phyloP scores from a whole-genome alignment of 805 yeast species.

The Osmozyma mogii region DNA sequence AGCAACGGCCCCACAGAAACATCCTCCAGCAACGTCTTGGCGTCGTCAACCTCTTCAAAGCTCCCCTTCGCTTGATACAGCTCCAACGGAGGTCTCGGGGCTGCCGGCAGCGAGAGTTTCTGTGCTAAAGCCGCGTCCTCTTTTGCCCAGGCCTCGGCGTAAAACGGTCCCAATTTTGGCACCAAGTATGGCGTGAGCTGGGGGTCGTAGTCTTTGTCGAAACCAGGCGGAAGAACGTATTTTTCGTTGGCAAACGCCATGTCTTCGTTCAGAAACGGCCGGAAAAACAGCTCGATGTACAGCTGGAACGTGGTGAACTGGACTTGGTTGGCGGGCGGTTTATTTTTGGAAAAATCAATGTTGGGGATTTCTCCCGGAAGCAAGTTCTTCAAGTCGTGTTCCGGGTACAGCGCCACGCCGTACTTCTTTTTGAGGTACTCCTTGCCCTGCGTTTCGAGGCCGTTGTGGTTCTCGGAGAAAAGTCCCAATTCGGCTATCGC shows the following conservation, averaged over 20 bases:
- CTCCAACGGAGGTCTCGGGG: conserved; percentile 34
- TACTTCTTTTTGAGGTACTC: conserved; percentile 69
- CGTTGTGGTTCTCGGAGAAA: conserved; percentile 52
- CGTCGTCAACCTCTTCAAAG: conserved; percentile 50
- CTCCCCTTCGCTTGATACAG: conserved; percentile 52
- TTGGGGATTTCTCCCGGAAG: conserved; percentile 88
- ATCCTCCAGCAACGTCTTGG: conserved; percentile 58
- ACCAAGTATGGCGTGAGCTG: conserved; percentile 63
- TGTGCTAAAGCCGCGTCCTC: conserved; percentile 52
- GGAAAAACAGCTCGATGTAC: conserved; percentile 77
- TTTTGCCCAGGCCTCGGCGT: conserved; percentile 78
- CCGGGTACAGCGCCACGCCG: conserved; percentile 89
- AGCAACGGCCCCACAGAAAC: conserved; percentile 89
- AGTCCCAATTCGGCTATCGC: conserved; percentile 57
- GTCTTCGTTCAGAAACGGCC: conserved; percentile 76
- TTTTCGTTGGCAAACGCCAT: conserved; percentile 60
- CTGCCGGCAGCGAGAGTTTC: conserved; percentile 41
- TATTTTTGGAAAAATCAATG: conserved; percentile 74
- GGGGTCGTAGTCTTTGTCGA: conserved; percentile 52
- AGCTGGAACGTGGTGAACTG: conserved; percentile 83
- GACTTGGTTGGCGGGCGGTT: conserved; percentile 72
- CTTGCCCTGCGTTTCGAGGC: conserved; percentile 58
- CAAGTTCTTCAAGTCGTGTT: conserved; percentile 59
- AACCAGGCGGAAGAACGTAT: conserved; percentile 46
- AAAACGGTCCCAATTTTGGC: conserved; percentile 79